Percentiles rank a stretch among this genome's conserved stretches.
Evolutionary conservation across 805 yeast species (phyloP).

Genomic region (Suhomyces xylopsoci): DNA sequence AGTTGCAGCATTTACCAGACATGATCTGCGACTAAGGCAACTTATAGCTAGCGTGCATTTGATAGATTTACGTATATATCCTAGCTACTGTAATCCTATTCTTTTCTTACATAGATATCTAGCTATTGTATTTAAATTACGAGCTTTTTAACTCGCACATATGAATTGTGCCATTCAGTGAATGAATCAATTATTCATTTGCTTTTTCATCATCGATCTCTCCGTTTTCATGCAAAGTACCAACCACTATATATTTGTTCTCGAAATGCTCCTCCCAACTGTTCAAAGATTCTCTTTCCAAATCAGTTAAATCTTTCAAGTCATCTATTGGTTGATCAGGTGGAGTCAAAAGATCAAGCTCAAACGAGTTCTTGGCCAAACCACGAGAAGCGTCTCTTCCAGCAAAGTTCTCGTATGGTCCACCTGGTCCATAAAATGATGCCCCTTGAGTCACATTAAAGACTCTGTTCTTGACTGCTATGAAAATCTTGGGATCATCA

Average conservation of each 20-base stretch:
- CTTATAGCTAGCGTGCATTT: neutral
- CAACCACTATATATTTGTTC: constrained; percentile 78
- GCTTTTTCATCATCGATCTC: neutral
- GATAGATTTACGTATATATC: neutral
- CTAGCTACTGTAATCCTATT: neutral
- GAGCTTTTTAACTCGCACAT: neutral
- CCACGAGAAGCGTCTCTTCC: constrained; percentile 96
- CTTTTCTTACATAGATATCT: neutral
- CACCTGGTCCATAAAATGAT: constrained; percentile 91
- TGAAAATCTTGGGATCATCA: constrained; percentile 74
- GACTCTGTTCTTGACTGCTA: constrained; percentile 83
- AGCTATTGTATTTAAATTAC: neutral
- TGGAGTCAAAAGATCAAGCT: constrained; percentile 57
- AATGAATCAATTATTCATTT: neutral
- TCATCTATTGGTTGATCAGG: constrained; percentile 77
- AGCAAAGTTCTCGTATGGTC: constrained; percentile 91
- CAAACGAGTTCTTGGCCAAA: constrained; percentile 84
- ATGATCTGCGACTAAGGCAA: neutral
- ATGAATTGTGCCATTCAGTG: neutral
- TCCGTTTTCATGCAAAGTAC: constrained; percentile 49
- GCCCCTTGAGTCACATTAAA: constrained; percentile 80
- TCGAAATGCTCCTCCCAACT: constrained; percentile 85
- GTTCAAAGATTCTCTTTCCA: constrained; percentile 65
- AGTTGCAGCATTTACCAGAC: neutral
- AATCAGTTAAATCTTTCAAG: constrained; percentile 54